Percentiles rank a stretch among this genome's conserved stretches.
These are phyloP conservation scores for Trametes villosa DNA, from an alignment of 768 basidiomycete genomes.

Conservation along the genomic window DNA sequence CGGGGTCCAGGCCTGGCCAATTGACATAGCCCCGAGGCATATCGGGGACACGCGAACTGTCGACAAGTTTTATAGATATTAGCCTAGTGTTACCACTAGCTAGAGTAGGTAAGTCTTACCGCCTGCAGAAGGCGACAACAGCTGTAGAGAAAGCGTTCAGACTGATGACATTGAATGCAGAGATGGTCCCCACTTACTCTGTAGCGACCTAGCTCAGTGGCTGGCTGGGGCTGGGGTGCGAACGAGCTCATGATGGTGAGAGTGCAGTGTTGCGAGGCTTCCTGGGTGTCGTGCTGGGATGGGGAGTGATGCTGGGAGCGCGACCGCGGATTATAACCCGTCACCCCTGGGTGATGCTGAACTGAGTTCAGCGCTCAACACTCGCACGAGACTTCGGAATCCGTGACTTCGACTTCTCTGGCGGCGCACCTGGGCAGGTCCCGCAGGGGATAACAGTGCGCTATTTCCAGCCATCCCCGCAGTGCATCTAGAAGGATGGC, in stretches of 20 bases:
- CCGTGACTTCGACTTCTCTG: too few species aligned
- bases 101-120: not conserved
- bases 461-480: too few species aligned
- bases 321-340: too few species aligned
- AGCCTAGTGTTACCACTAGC: too few species aligned
- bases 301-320: too few species aligned
- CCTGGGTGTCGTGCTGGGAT: not conserved
- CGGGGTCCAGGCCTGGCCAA: not conserved
- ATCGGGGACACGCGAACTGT: conserved; percentile 10
- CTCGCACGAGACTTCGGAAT: too few species aligned
- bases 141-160: not conserved
- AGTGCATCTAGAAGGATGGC: too few species aligned
- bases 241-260: not conserved
- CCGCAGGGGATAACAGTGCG: too few species aligned
- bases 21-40: conserved; percentile 2
- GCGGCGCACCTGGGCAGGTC: too few species aligned
- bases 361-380: too few species aligned
- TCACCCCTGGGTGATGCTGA: too few species aligned
- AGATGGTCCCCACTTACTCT: not conserved
- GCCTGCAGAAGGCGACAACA: conserved; percentile 5
- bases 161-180: not conserved
- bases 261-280: not conserved
- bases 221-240: not conserved
- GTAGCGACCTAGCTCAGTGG: not conserved
- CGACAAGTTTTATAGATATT: not conserved